phyloP scores from a whole-genome alignment of 2,329 filamentous ascomycete genomes.

The Whalleya microplaca region DNA sequence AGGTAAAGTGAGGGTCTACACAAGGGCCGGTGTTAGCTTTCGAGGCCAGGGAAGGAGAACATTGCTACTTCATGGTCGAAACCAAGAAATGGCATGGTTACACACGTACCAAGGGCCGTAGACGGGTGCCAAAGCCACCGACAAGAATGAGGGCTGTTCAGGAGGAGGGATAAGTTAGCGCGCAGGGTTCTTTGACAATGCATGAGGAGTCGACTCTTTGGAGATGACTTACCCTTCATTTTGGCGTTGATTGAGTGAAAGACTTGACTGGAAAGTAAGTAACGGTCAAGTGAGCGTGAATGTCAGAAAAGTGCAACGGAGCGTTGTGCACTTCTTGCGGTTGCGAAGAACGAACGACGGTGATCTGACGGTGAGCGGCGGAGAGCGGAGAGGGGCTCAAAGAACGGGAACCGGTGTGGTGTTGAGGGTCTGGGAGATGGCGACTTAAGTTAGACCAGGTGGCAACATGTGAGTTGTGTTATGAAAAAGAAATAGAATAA shows the following conservation, averaged over 20 bases:
- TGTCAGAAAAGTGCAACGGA: conserved; percentile 2
- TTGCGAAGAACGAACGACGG: conserved; percentile 19
- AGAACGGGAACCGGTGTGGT: conserved; percentile 8
- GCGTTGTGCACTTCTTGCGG: conserved; percentile 4
- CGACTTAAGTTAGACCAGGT: neutral
- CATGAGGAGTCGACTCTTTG: neutral
- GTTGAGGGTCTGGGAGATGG: conserved; percentile 1
- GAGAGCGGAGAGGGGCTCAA: conserved; percentile 5
- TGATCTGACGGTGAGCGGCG: conserved; percentile 10
- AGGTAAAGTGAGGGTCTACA: conserved; percentile 89
- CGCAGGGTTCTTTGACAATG: conserved; percentile 8
- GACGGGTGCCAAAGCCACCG: conserved; percentile 96
- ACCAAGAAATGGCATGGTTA: neutral
- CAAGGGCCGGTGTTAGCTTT: conserved; percentile 30
- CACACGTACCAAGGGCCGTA: conserved; percentile 83
- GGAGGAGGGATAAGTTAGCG: conserved; percentile 10
- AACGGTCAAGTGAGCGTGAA: conserved; percentile 16
- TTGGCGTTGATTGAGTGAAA: conserved; percentile 20
- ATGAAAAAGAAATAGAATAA: neutral
- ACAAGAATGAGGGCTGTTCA: conserved; percentile 91
- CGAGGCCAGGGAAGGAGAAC: conserved; percentile 4
- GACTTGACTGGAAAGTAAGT: conserved; percentile 1
- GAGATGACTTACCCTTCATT: conserved; percentile 46
- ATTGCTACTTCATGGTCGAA: neutral
- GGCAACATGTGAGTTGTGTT: neutral